Base-by-base conservation (phyloP, 2,329 filamentous ascomycete species). In the Paraphaeosphaeria sporulosa region DNA sequence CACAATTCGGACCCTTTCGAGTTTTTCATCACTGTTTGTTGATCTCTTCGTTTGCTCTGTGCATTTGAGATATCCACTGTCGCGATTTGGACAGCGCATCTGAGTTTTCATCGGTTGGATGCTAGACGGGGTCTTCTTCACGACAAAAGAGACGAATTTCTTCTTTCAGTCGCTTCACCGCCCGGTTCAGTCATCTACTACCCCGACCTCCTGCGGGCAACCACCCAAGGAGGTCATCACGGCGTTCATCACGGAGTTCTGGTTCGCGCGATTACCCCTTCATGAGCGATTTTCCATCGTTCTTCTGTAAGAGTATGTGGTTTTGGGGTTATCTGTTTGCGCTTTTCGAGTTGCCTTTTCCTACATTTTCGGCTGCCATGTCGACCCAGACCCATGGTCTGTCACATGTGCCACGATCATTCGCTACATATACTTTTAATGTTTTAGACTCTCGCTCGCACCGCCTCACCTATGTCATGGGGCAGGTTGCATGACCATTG, bases 51-150 rank as follows among this genome's bases (percentile, higher is more conserved):
- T 64, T 67, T 67, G 61, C 64, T 64, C 57, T 63, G 57, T 65
- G 65, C 65, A 61, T 73, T 75, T 72, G 67, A 76, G 74, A 76
- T 77, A 76, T 74, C 73, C 74, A 68, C 66, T 71, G 67, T 72
- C 64, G 70, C 70, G 68, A 61, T 60, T 54, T 72, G 64, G 64
- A 62, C 62, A 63, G 60, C 61, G 64, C 62, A 68, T 66, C 67
- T 40, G 60, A 63, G 59, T 70, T 61, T 60, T 46, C 30, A 40
- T 56, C 64, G 64, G 68, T 68, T 55, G 59, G 59, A 66, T 65
- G 51, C 49, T 71, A 70, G 71, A 72, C 59, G 49, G 64, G 66
- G 53, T 57, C 50, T 38, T 58, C 54, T 60, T 63, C 57, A 67
- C 65, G 65, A 68, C 64, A 67, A 71, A 62, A 65, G 63, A 67